A percentile compares a stretch with the other conserved stretches of the same genome.
Evolutionary conservation across 352 stramenopile species (phyloP).

Genomic region (Pythium monospermum): DNA sequence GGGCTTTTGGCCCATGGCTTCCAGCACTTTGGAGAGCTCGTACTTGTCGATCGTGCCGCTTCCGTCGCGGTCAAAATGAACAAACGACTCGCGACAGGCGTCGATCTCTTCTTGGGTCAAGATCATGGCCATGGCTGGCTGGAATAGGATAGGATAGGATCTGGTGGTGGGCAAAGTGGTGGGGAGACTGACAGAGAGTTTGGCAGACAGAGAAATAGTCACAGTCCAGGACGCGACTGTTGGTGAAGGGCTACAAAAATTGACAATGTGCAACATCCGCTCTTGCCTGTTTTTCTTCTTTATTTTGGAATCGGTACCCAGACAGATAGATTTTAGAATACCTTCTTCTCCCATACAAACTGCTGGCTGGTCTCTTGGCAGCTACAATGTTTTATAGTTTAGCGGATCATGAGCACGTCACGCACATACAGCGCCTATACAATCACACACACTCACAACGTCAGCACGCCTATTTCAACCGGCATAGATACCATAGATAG

Average conservation of each 20-base stretch:
- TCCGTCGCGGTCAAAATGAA: constrained; percentile 96
- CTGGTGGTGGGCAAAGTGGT: too few species aligned
- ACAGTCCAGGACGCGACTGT: too few species aligned
- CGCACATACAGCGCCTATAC: constrained; percentile 39
- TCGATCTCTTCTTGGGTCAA: constrained; percentile 96
- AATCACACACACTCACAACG: constrained; percentile 4
- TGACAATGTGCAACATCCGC: too few species aligned
- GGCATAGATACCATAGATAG: background rate
- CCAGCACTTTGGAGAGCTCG: constrained; percentile 92
- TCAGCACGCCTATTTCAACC: background rate
- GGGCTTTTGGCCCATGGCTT: constrained; percentile 96
- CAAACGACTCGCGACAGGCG: constrained; percentile 93
- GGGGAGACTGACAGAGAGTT: too few species aligned
- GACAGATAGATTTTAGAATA: too few species aligned
- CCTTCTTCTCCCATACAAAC: too few species aligned
- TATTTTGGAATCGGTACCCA: too few species aligned
- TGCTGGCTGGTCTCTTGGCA: too few species aligned
- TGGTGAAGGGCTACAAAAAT: too few species aligned
- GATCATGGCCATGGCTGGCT: constrained; percentile 56
- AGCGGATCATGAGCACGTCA: constrained; percentile 42
- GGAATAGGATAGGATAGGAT: background rate
- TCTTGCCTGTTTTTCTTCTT: too few species aligned
- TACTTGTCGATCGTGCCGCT: constrained; percentile 95
- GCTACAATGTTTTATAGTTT: too few species aligned
- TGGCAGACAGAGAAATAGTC: too few species aligned